Conservation (phyloP, 2,329 filamentous ascomycete species). For the Myotisia sp. region DNA sequence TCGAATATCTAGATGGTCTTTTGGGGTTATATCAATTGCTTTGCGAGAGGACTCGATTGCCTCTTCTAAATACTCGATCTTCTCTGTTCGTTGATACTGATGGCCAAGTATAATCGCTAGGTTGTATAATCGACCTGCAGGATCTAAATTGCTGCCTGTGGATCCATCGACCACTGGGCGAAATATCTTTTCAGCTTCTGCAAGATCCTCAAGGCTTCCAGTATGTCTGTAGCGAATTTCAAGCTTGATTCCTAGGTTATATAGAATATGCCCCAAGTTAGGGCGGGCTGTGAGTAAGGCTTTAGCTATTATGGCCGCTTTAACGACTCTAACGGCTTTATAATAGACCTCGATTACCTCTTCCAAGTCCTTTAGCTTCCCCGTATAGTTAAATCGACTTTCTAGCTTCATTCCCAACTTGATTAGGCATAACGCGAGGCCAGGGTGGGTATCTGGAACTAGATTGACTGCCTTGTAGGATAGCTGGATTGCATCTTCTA, state of each 20-base stretch:
- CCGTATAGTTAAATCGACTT: neutral
- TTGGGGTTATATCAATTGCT: neutral
- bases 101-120: neutral
- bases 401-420: neutral
- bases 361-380: neutral
- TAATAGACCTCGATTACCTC: neutral
- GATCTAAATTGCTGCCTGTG: neutral
- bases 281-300: too few relatives aligned
- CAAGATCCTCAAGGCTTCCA: neutral
- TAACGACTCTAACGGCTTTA: neutral
- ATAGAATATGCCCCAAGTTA: neutral
- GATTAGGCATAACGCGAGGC: neutral
- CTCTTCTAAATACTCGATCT: neutral
- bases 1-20: neutral
- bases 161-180: neutral
- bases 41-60: neutral
- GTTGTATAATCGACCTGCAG: neutral
- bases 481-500: slow-evolving; percentile 1
- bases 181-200: neutral
- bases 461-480: neutral
- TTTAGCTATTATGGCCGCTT: too few relatives aligned
- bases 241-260: neutral
- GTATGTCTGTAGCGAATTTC: neutral
- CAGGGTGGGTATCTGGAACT: neutral
- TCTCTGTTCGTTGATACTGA: neutral